Percentiles rank a stretch among this genome's conserved stretches.
Conservation (phyloP, 2,329 filamentous ascomycete genomes). For the Fusarium oxysporum region DNA sequence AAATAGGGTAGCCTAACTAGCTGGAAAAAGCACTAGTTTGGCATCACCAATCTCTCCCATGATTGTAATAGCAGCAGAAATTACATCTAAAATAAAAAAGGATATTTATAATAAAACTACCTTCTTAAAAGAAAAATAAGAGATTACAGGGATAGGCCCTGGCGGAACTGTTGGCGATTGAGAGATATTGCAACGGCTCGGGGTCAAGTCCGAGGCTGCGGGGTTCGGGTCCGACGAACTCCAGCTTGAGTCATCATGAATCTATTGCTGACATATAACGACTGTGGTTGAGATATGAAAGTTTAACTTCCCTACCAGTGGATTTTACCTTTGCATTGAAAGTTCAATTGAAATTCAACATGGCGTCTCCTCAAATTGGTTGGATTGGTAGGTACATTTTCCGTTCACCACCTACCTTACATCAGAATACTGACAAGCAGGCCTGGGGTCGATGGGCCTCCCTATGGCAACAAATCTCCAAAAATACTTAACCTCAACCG, state of each 20-base stretch:
- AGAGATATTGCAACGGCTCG: no score
- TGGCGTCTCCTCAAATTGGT: conserved; percentile 17
- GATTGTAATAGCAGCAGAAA: no score
- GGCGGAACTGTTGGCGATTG: no score
- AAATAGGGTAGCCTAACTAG: neutral
- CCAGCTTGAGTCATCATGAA: no score
- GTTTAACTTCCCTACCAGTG: fast-evolving
- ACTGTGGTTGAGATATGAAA: fast-evolving
- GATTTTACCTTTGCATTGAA: no score
- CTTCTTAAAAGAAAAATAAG: no score
- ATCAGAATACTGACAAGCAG: conserved; percentile 31
- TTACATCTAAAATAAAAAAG: no score
- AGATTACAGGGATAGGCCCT: no score
- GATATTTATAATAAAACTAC: no score
- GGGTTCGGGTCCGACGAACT: no score
- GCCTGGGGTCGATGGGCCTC: conserved; percentile 64
- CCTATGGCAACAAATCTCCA: conserved; percentile 64
- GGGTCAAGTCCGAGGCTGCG: no score
- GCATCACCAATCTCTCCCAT: neutral
- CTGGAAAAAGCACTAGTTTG: neutral
- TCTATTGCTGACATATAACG: neutral
- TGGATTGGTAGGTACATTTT: conserved; percentile 26
- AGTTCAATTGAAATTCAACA: neutral
- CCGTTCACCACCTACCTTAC: fast-evolving
- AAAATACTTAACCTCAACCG: conserved; percentile 49